These are phyloP conservation scores for Cytospora paraplurivora DNA, from an alignment of 2,329 filamentous ascomycete genomes.

Conservation along the genomic window DNA sequence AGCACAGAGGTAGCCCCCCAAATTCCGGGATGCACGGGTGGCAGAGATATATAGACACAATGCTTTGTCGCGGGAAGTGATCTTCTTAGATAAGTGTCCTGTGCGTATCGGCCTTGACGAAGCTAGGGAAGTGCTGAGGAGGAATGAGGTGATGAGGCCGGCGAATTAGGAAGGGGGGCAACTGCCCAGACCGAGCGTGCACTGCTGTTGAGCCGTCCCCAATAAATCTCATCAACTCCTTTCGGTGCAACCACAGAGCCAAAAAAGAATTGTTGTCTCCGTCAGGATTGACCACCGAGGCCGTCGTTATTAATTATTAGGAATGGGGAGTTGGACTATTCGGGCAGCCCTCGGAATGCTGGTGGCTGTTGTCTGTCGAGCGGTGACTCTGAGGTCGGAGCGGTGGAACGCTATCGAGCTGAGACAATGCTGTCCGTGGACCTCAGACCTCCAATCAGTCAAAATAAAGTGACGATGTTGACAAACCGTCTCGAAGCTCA, in stretches of 20 bases:
- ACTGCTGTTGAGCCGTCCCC: constrained; percentile 3
- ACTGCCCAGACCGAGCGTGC: constrained; percentile 14
- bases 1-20: not conserved
- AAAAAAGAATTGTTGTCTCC: not conserved
- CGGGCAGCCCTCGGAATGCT: constrained; percentile 7
- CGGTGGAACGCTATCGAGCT: not conserved
- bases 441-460: constrained; percentile 12
- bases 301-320: constrained; percentile 24
- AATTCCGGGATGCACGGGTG: constrained; percentile 1
- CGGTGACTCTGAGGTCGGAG: constrained; percentile 9
- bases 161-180: constrained; percentile 5
- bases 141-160: constrained; percentile 22
- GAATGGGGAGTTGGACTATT: constrained; percentile 17
- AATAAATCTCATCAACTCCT: not conserved
- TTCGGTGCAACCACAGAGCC: not conserved
- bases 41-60: constrained; percentile 22
- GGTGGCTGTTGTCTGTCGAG: constrained; percentile 15
- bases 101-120: constrained; percentile 15
- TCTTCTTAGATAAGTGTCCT: constrained; percentile 10
- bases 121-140: constrained; percentile 16
- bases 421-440: constrained; percentile 18
- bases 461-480: constrained; percentile 2
- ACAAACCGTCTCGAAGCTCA: constrained; percentile 10
- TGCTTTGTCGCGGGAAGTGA: constrained; percentile 19
- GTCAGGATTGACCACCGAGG: constrained; percentile 11